Evolutionary conservation across 345 rosid species (phyloP), one percentile per base, ranked within the genome.

Genomic region (Acer negundo): DNA sequence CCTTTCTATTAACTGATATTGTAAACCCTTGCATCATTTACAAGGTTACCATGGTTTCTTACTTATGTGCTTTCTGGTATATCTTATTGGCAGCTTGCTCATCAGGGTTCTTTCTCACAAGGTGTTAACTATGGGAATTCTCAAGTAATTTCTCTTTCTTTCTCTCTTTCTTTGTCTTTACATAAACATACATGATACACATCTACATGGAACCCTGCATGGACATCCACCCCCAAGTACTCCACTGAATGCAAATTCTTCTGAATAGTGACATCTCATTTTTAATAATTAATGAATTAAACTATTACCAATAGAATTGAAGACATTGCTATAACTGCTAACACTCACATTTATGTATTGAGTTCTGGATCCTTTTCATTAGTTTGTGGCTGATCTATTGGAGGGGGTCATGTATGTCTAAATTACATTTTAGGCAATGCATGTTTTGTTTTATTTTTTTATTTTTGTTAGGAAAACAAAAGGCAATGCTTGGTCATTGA

Each of bases 51-150:
- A 31, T 73, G 38, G 66, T 28, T 72, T 49, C 53, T 68, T 10
- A 28, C 75, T 62, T 59, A 62, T 62, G 73, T 73, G 56, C 26
- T 53, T 68, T 35, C 72, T 70, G 56, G 79, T 65, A 23, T 72
- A 63, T 55, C 71, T 78, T 78, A 82, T 64, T 72, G 73, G 74
- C 97, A 93, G 92, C 83, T 91, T 42, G 81, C 90, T 76, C 86
- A 90, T 79, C 89, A 85, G 81, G 89, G 84, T 75, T 86, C 89
- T 22, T 87, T 86, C 85, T 67, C 80, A 3, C 90, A 86, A 78
- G 89, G 70, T 79, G 85, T 84, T 74, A 78, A 79, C 65, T 88
- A 90, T 67, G 89, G 83, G 51, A 87, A 87, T 86, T 80, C 90
- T 80, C 94, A 90, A 67, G 94, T 90, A 89, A 85, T 38, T 63